Conservation (phyloP, 2,329 filamentous ascomycete species). For the Neonectria ditissima region DNA sequence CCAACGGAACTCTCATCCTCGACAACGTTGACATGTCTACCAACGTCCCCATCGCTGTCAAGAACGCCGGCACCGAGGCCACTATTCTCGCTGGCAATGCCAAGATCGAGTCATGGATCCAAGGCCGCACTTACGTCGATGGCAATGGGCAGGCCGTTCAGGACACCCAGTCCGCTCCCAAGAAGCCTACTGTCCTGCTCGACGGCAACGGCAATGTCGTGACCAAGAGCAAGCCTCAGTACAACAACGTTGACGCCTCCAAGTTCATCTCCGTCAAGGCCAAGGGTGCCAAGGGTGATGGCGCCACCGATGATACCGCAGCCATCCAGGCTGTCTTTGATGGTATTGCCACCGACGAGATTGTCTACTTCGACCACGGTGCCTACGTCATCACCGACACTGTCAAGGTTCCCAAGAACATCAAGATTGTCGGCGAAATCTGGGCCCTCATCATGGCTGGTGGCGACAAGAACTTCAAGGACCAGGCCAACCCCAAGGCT, state of each 20-base stretch:
- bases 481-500: slow-evolving; percentile 81
- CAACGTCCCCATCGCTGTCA: slow-evolving; percentile 75
- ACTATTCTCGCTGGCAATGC: slow-evolving; percentile 76
- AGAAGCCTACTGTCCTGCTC: slow-evolving; percentile 76
- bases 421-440: slow-evolving; percentile 90
- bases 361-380: slow-evolving; percentile 82
- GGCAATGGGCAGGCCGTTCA: slow-evolving; percentile 67
- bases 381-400: slow-evolving; percentile 78
- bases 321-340: slow-evolving; percentile 85
- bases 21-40: slow-evolving; percentile 88
- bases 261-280: slow-evolving; percentile 87
- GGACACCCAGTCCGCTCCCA: slow-evolving; percentile 62
- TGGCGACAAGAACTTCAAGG: slow-evolving; percentile 76
- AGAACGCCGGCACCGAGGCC: slow-evolving; percentile 65
- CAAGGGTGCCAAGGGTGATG: slow-evolving; percentile 88
- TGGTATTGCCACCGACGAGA: slow-evolving; percentile 69
- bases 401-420: slow-evolving; percentile 78
- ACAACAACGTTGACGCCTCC: slow-evolving; percentile 73
- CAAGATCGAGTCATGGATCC: slow-evolving; percentile 78
- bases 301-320: slow-evolving; percentile 85
- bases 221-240: slow-evolving; percentile 90
- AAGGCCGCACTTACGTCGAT: slow-evolving; percentile 79
- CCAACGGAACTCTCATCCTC: slow-evolving; percentile 85
- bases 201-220: slow-evolving; percentile 76
- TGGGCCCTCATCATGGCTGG: slow-evolving; percentile 91